Evolutionary conservation across 345 rosid species (phyloP).

Genomic region (Sisymbrium altissimum): DNA sequence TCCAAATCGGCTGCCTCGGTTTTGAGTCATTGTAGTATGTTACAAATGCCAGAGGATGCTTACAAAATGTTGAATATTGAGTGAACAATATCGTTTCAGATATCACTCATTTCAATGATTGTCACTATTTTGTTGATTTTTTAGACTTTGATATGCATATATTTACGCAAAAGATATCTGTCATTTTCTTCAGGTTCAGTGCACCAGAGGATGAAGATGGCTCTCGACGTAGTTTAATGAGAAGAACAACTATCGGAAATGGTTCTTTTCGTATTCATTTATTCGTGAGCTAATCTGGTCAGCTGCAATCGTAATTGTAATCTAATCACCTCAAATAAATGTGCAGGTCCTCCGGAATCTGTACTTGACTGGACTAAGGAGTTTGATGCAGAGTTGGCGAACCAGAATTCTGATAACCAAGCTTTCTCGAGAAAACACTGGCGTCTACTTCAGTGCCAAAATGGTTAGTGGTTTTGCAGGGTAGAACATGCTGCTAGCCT

Average conservation of each 20-base stretch:
- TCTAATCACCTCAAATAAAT: conserved; percentile 29
- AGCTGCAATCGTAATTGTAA: not conserved
- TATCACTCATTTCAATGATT: conserved; percentile 2
- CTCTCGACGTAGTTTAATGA: conserved; percentile 47
- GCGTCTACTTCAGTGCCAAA: conserved; percentile 99
- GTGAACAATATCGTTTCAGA: not conserved
- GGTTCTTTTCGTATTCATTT: conserved; percentile 42
- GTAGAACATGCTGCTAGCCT: conserved; percentile 18
- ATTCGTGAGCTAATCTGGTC: conserved; percentile 5
- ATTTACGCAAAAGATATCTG: conserved; percentile 7
- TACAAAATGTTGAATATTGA: conserved; percentile 8
- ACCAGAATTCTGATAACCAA: conserved; percentile 73
- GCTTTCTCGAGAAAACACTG: conserved; percentile 95
- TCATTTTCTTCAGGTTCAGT: conserved; percentile 56
- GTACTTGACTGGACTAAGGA: conserved; percentile 91
- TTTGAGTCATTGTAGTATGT: conserved; percentile 6
- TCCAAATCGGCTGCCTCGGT: not conserved
- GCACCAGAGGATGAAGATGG: conserved; percentile 89
- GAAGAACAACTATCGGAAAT: conserved; percentile 96
- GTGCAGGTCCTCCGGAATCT: conserved; percentile 84
- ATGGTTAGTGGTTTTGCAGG: conserved; percentile 53
- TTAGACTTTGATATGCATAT: conserved; percentile 1
- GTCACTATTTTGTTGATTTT: not conserved
- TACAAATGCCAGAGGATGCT: conserved; percentile 3
- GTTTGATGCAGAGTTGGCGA: conserved; percentile 68